Conservation (phyloP, 768 basidiomycete genomes). For the Hygrocybe punicea region DNA sequence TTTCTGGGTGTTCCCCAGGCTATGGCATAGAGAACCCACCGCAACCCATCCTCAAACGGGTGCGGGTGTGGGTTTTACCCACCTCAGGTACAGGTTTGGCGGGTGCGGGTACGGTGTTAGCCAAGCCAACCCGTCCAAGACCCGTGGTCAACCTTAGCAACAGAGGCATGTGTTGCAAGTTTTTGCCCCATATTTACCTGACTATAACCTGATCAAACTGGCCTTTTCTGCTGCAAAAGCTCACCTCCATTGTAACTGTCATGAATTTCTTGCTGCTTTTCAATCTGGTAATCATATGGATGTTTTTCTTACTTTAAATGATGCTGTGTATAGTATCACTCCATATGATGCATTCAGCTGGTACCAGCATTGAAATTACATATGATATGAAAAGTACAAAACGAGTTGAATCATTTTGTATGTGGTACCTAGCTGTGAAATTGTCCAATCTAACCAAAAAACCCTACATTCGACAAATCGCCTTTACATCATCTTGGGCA, state of each 20-base stretch:
- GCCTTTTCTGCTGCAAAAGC: slow-evolving; percentile 27
- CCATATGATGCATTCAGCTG: slow-evolving; percentile 15
- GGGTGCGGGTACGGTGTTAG: too few relatives aligned
- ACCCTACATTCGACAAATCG: background rate
- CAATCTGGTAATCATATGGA: slow-evolving; percentile 12
- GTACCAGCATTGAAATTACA: slow-evolving; percentile 21
- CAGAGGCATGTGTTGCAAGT: slow-evolving; percentile 21
- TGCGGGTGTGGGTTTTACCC: too few relatives aligned
- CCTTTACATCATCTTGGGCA: background rate
- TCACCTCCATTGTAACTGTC: slow-evolving; percentile 16
- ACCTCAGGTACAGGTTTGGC: too few relatives aligned
- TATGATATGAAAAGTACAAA: background rate
- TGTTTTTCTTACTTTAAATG: slow-evolving; percentile 17
- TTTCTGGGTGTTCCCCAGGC: too few relatives aligned
- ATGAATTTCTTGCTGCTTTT: slow-evolving; percentile 8
- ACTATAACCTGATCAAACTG: slow-evolving; percentile 33
- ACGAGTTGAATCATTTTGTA: background rate
- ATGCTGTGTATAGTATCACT: slow-evolving; percentile 19
- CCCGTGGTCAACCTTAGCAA: too few relatives aligned
- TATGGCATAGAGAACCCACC: too few relatives aligned
- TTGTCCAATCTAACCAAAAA: background rate
- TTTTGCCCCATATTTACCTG: slow-evolving; percentile 33
- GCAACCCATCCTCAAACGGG: too few relatives aligned
- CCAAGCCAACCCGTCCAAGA: too few relatives aligned
- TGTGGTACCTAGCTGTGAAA: background rate